These are phyloP conservation scores for Xylaria polymorpha DNA, from an alignment of 2,329 filamentous ascomycete genomes.

Conservation along the genomic window DNA sequence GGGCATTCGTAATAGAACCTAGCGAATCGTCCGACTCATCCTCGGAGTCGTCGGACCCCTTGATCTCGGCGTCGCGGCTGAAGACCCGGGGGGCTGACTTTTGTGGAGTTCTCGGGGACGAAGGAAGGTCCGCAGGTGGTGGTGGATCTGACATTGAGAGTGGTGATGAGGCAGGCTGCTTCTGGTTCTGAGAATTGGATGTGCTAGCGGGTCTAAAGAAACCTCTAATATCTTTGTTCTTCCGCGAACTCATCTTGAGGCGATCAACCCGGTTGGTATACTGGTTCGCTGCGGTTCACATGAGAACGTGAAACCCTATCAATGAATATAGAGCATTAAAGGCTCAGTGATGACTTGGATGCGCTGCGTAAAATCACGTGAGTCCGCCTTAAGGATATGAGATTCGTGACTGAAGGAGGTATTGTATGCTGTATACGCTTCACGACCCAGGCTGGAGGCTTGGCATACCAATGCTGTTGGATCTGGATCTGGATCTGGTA, in stretches of 20 bases:
- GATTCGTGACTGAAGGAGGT: background rate
- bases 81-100: constrained; percentile 45
- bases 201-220: constrained; percentile 45
- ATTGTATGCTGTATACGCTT: constrained; percentile 5
- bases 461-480: constrained; percentile 4
- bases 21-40: constrained; percentile 67
- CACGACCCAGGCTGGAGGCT: constrained; percentile 3
- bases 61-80: constrained; percentile 69
- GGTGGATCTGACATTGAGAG: constrained; percentile 14
- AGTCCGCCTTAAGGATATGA: background rate
- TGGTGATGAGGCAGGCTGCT: constrained; percentile 34
- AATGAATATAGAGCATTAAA: background rate
- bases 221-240: constrained; percentile 49
- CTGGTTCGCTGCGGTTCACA: constrained; percentile 3
- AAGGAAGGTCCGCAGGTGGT: constrained; percentile 41
- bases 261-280: background rate
- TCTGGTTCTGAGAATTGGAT: constrained; percentile 35
- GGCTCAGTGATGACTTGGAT: constrained; percentile 3
- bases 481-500: background rate
- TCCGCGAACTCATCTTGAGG: constrained; percentile 33
- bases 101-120: constrained; percentile 48
- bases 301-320: background rate
- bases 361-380: constrained; percentile 22
- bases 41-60: constrained; percentile 80
- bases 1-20: constrained; percentile 65